phyloP scores from a whole-genome alignment of 2,329 filamentous ascomycete genomes.

The Fusarium chuoi region DNA sequence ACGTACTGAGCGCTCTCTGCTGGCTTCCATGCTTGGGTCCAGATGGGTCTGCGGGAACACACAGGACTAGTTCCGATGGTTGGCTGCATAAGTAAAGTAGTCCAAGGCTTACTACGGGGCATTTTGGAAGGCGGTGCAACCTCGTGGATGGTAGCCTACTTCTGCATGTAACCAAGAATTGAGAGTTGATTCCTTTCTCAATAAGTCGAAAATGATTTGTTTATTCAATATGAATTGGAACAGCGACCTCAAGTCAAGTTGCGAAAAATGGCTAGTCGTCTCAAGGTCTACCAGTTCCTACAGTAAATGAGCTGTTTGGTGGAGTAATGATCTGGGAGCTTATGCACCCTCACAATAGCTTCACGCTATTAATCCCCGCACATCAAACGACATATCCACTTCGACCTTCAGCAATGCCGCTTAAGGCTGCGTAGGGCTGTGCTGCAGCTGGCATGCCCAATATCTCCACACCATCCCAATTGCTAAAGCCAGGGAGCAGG shows the following conservation, averaged over 20 bases:
- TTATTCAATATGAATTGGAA: background rate
- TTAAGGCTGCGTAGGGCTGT: slow-evolving; percentile 8
- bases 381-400: background rate
- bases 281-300: background rate
- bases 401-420: background rate
- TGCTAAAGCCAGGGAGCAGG: background rate
- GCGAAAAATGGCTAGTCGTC: background rate
- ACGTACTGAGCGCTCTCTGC: background rate
- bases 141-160: background rate
- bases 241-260: background rate
- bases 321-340: background rate
- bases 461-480: background rate
- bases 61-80: background rate
- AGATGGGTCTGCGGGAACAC: background rate
- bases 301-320: background rate
- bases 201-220: background rate
- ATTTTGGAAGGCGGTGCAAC: slow-evolving; percentile 10
- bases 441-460: slow-evolving; percentile 1
- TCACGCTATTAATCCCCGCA: background rate
- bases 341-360: background rate
- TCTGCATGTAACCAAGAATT: background rate
- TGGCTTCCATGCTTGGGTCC: background rate
- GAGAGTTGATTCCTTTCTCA: too few relatives aligned
- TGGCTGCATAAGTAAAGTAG: background rate
- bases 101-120: slow-evolving; percentile 20